A percentile compares a stretch with the other conserved stretches of the same genome.
Conservation (phyloP, 129 eudicot genomes). For the Flaveria trinervia region DNA sequence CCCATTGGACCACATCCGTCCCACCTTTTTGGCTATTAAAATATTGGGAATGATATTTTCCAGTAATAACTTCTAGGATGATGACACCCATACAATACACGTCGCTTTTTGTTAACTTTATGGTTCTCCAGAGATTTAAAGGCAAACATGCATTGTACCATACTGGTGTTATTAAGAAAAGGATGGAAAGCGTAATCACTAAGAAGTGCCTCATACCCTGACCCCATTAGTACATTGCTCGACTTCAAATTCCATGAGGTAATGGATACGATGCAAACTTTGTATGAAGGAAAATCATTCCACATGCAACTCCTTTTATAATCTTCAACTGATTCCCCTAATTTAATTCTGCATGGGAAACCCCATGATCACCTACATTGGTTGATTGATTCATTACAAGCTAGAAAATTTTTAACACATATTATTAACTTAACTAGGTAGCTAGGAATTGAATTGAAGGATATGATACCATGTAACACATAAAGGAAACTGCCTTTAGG, state of each 20-base stretch:
- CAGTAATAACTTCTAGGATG: constrained; percentile 72
- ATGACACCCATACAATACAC: constrained; percentile 79
- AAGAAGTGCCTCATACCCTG: constrained; percentile 45
- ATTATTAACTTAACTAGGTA: neutral
- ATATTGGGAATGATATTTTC: constrained; percentile 82
- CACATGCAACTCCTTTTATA: constrained; percentile 73
- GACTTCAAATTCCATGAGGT: constrained; percentile 90
- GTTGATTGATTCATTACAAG: too few relatives aligned
- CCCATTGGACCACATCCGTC: constrained; percentile 83
- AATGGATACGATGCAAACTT: constrained; percentile 61
- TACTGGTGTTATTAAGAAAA: constrained; percentile 49
- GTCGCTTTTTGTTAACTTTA: constrained; percentile 51
- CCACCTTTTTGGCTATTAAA: constrained; percentile 70
- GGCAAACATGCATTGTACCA: constrained; percentile 57
- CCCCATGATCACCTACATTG: constrained; percentile 65
- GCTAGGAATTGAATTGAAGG: neutral
- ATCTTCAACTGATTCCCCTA: constrained; percentile 73
- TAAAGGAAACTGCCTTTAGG: constrained; percentile 79
- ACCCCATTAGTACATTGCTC: constrained; percentile 61
- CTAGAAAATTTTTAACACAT: too few relatives aligned
- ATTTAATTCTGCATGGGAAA: constrained; percentile 52
- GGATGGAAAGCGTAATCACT: constrained; percentile 66
- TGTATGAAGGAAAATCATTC: constrained; percentile 63
- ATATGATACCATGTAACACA: constrained; percentile 69
- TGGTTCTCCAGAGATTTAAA: constrained; percentile 66